phyloP scores from a whole-genome alignment of 805 yeast species.

The Kodamaea restingae region DNA sequence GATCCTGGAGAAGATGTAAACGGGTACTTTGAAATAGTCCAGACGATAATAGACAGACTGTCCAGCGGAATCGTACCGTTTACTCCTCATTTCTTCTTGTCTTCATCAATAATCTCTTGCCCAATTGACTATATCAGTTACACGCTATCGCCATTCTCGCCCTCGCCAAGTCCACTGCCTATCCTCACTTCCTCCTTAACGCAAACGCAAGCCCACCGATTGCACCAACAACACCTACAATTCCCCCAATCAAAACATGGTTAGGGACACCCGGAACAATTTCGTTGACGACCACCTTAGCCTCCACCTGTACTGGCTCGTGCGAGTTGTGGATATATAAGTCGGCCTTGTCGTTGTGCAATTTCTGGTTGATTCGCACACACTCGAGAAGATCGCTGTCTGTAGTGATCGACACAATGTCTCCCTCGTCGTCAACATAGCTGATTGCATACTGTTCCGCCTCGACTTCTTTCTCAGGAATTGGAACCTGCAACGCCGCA shows the following conservation, averaged over 20 bases:
- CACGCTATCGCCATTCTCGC: too few relatives aligned
- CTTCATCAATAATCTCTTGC: too few relatives aligned
- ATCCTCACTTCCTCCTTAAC: slow-evolving; percentile 31
- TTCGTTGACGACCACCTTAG: slow-evolving; percentile 14
- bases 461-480: slow-evolving; percentile 19
- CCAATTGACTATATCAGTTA: too few relatives aligned
- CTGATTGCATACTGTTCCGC: slow-evolving; percentile 56
- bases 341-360: slow-evolving; percentile 61
- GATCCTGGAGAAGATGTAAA: too few relatives aligned
- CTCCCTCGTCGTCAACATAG: slow-evolving; percentile 82
- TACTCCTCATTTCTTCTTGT: too few relatives aligned
- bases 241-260: slow-evolving; percentile 61
- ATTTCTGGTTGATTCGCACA: slow-evolving; percentile 48
- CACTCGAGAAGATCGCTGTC: slow-evolving; percentile 74
- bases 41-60: too few relatives aligned
- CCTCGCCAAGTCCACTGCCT: too few relatives aligned
- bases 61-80: too few relatives aligned
- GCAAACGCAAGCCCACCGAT: slow-evolving; percentile 54
- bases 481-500: slow-evolving; percentile 26
- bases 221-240: slow-evolving; percentile 55
- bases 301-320: slow-evolving; percentile 30
- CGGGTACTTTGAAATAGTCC: too few relatives aligned
- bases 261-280: slow-evolving; percentile 55
- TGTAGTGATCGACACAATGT: slow-evolving; percentile 69
- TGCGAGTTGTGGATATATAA: slow-evolving; percentile 67